Evolutionary conservation across 768 basidiomycete genomes (phyloP), one percentile per base, ranked within the genome.

Genomic region (Cubamyces sp.): DNA sequence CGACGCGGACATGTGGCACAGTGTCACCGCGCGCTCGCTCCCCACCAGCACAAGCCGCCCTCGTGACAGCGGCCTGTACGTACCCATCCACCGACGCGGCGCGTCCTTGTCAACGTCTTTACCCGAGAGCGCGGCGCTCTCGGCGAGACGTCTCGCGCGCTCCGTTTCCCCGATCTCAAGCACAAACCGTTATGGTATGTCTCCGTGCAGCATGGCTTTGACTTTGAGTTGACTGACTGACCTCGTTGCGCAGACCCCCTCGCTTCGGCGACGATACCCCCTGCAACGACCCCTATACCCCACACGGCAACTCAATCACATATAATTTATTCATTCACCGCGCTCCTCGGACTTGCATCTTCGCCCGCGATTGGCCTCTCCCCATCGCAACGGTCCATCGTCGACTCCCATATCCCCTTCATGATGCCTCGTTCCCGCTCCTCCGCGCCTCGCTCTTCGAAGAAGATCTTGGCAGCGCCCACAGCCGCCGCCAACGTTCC

Each of bases 301-400:
- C 41, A 41, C 34, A 34, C 34, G 1, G 11, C 34, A 43, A 42
- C 46, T 16, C 48, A 49, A 16, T 26, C 43, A 25, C 34, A 34
- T 59, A 62, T n/a, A n/a, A n/a, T 62, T 11, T 72, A 72, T 60
- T 50, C 68, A 25, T 42, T 60, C 60, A 15, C 50, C 43, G 52
- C 50, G 9, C 71, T 72, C 14, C 69, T 70, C 58, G 59, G 65
- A 2, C 68, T 72, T 58, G 59, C 68, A 9, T 61, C 57, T 3
- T 65, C 67, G 14, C 64, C 65, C 28, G 40, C 51, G 53, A 54
- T 56, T 16, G 42, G 54, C 19, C 61, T 70, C 57, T 57, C 67
- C 16, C 54, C 64, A 19, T 54, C 57, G 8, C 67, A 71, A 61
- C 62, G 45, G 49, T 55, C 52, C 14, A 30, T 54, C 30, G 51